A percentile compares a stretch with the other conserved stretches of the same genome.
Evolutionary conservation across 306 rosid species (phyloP).

Genomic region (Pyrus betulifolia): DNA sequence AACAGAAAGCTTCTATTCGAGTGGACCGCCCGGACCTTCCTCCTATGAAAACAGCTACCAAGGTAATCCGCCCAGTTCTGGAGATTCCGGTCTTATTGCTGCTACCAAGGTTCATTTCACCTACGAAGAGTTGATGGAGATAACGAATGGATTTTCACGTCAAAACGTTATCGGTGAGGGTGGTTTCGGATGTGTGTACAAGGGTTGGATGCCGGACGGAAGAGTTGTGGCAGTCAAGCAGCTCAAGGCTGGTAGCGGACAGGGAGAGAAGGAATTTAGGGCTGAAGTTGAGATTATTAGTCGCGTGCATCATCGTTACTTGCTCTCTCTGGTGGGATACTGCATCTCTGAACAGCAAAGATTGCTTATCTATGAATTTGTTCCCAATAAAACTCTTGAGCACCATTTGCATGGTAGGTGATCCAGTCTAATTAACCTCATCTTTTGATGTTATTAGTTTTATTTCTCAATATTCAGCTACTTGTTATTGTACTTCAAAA

Average conservation of each 20-base stretch:
- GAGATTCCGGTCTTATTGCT: constrained; percentile 32
- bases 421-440: neutral
- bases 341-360: constrained; percentile 66
- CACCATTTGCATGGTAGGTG: constrained; percentile 80
- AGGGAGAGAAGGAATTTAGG: constrained; percentile 84
- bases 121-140: constrained; percentile 57
- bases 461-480: neutral
- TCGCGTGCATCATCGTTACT: constrained; percentile 81
- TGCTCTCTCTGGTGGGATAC: constrained; percentile 82
- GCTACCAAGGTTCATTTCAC: constrained; percentile 38
- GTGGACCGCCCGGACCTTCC: constrained; percentile 13
- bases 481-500: neutral
- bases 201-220: constrained; percentile 66
- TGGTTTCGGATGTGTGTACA: constrained; percentile 82
- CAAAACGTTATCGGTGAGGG: constrained; percentile 81
- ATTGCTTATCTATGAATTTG: constrained; percentile 77
- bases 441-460: neutral
- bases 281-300: constrained; percentile 89
- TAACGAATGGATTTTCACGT: constrained; percentile 56
- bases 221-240: constrained; percentile 71
- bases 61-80: constrained; percentile 16
- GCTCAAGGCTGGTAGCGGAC: constrained; percentile 88
- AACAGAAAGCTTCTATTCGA: constrained; percentile 27
- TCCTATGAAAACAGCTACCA: constrained; percentile 15
- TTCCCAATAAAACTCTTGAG: constrained; percentile 76